phyloP scores from a whole-genome alignment of 2,329 filamentous ascomycete species.

The Aspergillus pseudoterreus region DNA sequence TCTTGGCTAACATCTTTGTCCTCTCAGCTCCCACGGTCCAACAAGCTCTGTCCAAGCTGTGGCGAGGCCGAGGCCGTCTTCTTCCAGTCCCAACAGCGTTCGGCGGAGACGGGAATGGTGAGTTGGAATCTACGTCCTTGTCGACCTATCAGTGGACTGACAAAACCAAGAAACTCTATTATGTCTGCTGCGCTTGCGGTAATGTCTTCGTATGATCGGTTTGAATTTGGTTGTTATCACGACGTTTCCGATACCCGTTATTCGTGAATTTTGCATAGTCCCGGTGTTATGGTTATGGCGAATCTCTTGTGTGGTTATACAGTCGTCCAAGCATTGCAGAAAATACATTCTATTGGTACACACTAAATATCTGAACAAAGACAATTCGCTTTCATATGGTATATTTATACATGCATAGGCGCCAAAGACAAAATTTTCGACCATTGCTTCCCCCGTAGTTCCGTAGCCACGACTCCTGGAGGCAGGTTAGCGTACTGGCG shows the following conservation, averaged over 20 bases:
- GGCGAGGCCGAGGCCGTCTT: slow-evolving; percentile 88
- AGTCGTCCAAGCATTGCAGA: slow-evolving; percentile 18
- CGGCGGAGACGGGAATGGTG: slow-evolving; percentile 97
- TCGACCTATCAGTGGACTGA: slow-evolving; percentile 14
- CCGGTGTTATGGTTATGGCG: slow-evolving; percentile 14
- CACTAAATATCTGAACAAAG: slow-evolving; percentile 19
- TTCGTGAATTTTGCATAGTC: slow-evolving; percentile 12
- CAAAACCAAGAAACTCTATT: slow-evolving; percentile 71
- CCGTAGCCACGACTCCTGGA: slow-evolving; percentile 76
- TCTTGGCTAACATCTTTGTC: slow-evolving; percentile 29
- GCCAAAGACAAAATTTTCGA: slow-evolving; percentile 97
- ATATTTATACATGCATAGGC: slow-evolving; percentile 68
- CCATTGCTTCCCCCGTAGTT: slow-evolving; percentile 91
- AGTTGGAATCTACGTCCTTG: slow-evolving; percentile 32
- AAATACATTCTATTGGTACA: slow-evolving; percentile 29
- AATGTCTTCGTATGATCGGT: slow-evolving; percentile 63
- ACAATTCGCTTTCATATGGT: slow-evolving; percentile 27
- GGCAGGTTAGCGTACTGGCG: background rate
- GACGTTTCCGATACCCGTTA: slow-evolving; percentile 29
- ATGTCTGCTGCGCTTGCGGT: slow-evolving; percentile 91
- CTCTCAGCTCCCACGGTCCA: slow-evolving; percentile 77
- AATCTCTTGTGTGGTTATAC: slow-evolving; percentile 17
- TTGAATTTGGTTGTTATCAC: slow-evolving; percentile 12
- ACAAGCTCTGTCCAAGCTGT: slow-evolving; percentile 81
- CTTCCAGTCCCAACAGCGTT: slow-evolving; percentile 98